Base-by-base conservation (phyloP, 1,139 yeast genomes). In the Arxiozyma telluris region DNA sequence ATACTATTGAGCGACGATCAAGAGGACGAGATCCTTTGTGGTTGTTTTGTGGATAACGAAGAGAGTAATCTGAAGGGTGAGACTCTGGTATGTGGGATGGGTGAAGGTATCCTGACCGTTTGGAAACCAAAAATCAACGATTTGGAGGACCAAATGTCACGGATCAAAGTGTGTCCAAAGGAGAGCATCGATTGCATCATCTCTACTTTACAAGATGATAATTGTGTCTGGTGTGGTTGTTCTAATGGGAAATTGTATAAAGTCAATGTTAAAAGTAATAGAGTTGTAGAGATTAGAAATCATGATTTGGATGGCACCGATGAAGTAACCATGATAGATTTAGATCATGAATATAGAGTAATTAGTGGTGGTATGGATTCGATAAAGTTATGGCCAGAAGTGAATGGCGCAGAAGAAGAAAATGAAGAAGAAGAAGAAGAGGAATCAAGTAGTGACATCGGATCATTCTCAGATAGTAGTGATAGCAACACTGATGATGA, bases 101-200 rank as follows among this genome's bases (percentile, higher is more conserved):
- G 96, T 3, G 95, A 87, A 66, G 98, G 98, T 2, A 80, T 89
- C n/a, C 77, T 89, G 7, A 89, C 98, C 0, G 75, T 87, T n/a
- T 93, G 98, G 98, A 83, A 81, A 61, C 81, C 84, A 46, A 76
- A 80, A 45, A 80, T 80, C 66, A 86, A 84, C 64, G 75, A 75
- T 49, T 78, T 84, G 62, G 77, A 75, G 59, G 98, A 91, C 69
- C 97, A 90, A 69, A 76, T 89, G 53, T 79, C 87, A n/a, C 76
- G 98, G 55, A 79, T 91, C 21, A 82, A 83, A 58, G 76, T 91
- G 9, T 77, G 82, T 50, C 81, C 79, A 56, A 83, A 81, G 44
- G 93, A 88, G 41, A 84, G 94, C 21, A 79, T 91, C 21, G 98
- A 91, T 66, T 78, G 87, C 23, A 72, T 91, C 1, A 75, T 89